Percentiles rank a stretch among this genome's conserved stretches.
These are phyloP conservation scores for Cupressus sempervirens DNA, from an alignment of 75 land plant species.

Conservation along the genomic window DNA sequence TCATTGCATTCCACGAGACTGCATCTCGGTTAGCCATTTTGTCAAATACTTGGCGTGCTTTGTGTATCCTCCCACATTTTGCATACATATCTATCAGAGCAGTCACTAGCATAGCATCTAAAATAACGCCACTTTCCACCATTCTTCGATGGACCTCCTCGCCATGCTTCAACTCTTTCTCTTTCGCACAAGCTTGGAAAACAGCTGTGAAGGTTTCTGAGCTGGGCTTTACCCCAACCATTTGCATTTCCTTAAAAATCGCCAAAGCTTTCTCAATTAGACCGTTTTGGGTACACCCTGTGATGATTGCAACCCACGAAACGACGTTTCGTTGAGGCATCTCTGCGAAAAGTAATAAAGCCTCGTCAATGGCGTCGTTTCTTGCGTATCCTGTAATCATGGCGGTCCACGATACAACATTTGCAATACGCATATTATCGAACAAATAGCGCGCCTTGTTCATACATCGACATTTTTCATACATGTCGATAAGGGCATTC, in stretches of 20 bases:
- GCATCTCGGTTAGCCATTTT: too few species aligned
- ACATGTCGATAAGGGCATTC: slow-evolving; percentile 24
- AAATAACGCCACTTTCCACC: slow-evolving; percentile 20
- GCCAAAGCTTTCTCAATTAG: slow-evolving; percentile 21
- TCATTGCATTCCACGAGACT: too few species aligned
- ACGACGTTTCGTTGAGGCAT: slow-evolving; percentile 39
- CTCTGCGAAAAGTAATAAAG: not conserved
- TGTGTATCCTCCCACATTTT: slow-evolving; percentile 24
- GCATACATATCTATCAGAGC: slow-evolving; percentile 40
- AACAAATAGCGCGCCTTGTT: slow-evolving; percentile 39
- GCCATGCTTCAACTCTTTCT: slow-evolving; percentile 5
- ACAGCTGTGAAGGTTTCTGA: slow-evolving; percentile 33
- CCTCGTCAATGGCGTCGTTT: too few species aligned
- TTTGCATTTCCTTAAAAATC: slow-evolving; percentile 30
- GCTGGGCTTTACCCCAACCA: slow-evolving; percentile 28
- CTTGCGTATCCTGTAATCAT: too few species aligned
- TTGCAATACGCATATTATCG: not conserved
- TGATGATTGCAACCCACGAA: slow-evolving; percentile 42
- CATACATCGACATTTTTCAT: slow-evolving; percentile 34
- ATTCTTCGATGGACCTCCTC: slow-evolving; percentile 25
- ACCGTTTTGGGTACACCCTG: slow-evolving; percentile 21
- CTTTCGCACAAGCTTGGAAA: slow-evolving; percentile 22
- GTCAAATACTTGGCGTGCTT: slow-evolving; percentile 22
- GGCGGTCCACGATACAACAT: too few species aligned
- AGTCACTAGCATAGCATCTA: slow-evolving; percentile 13